Base-by-base conservation (phyloP, 2,329 filamentous ascomycete genomes). In the Monilinia aucupariae region DNA sequence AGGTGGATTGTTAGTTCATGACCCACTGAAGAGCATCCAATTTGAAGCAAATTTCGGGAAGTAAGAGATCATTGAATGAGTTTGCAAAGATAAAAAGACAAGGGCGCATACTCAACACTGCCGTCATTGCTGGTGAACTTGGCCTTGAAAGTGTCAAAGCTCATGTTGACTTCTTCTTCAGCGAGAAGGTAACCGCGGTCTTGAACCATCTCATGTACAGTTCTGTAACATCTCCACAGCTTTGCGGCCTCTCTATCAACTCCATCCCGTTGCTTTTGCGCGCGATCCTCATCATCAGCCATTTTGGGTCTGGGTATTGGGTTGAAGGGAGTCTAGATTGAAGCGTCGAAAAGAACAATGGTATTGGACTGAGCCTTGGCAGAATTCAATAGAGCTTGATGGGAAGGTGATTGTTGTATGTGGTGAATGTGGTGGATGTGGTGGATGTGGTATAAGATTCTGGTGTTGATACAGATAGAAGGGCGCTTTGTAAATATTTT, bases 141-240 rank as follows among this genome's bases (percentile, higher is more conserved):
- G 64, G 74, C 70, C 72, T 84, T 85, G 79, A 97, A 99, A 27
- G 88, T 84, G n/a, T 91, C 86, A 37, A 97, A 86, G 15, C 89
- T 84, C 70, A 97, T 90, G 74, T 87, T 87, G 75, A 96, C 85
- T 80, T 99, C 94, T 58, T 92, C 88, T 68, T 97, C 91, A 45
- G 90, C 84, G 49, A 99, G 83, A 74, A 96, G 89, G 78, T 99
- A 99, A 72, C 96, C 94, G 76, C 93, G 81, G 76, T 97, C 94
- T 66, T 84, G 82, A 71, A 94, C 88, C 93, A 99, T 96, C 82
- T 99, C 91, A 77, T 96, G 91, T 55, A 92, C 87, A 10, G 94
- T 99, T 77, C 87, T 86, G 85, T 91, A 96, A 71, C 92, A 91
- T 76, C 93, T 90, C 93, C 94, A 99, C 70, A 97, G 85, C 74